Conservation (phyloP, 2,329 filamentous ascomycete species). For the Teratosphaeria destructans region DNA sequence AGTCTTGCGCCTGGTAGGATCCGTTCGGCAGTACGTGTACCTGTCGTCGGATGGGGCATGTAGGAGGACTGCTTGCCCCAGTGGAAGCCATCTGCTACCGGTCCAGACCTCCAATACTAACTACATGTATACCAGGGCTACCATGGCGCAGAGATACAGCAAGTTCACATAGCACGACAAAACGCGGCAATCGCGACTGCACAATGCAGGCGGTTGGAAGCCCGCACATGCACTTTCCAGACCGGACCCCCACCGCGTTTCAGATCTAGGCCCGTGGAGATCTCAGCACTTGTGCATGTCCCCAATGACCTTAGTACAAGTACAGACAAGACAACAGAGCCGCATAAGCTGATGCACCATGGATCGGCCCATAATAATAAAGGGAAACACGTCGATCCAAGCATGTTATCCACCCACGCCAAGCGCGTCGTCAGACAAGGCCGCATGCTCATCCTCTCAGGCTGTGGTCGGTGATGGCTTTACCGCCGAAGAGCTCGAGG, state of each 20-base stretch:
- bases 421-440: conserved; percentile 15
- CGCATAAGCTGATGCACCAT: not conserved
- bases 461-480: conserved; percentile 40
- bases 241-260: not conserved
- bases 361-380: not conserved
- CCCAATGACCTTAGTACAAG: not conserved
- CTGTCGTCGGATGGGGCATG: no score
- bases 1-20: no score
- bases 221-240: not conserved
- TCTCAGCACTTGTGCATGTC: not conserved
- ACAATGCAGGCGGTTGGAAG: not conserved
- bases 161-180: not conserved
- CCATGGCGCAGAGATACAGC: not conserved
- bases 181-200: not conserved
- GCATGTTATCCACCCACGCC: conserved; percentile 30
- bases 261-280: not conserved
- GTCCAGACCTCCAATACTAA: no score
- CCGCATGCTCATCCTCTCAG: not conserved
- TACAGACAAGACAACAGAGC: not conserved
- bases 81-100: no score
- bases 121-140: not conserved
- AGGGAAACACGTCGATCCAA: conserved; percentile 15
- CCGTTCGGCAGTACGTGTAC: no score
- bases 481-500: conserved; percentile 35
- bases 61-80: no score